Conservation (phyloP, 257 asterid genomes). For the Fraxinus excelsior region DNA sequence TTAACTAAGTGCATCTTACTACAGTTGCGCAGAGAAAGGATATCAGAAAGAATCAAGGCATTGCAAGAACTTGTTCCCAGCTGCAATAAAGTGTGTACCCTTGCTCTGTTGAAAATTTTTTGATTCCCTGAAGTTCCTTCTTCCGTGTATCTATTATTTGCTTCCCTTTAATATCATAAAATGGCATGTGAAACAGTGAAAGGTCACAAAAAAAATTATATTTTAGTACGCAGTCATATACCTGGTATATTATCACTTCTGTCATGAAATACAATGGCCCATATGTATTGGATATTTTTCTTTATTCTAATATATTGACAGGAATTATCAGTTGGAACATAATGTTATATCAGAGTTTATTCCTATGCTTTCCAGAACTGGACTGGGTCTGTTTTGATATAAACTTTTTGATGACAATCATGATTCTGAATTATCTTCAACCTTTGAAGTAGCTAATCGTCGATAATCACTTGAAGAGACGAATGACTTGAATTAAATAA, state of each 20-base stretch:
- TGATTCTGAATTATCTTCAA: slow-evolving; percentile 8
- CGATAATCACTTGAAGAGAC: neutral
- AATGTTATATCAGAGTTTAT: neutral
- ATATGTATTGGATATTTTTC: neutral
- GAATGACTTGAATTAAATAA: neutral
- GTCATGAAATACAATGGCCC: neutral
- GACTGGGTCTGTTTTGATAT: neutral
- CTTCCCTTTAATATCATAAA: neutral
- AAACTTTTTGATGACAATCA: neutral
- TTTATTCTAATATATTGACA: neutral
- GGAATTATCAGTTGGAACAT: neutral
- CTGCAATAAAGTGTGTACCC: slow-evolving; percentile 72
- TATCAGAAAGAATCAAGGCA: slow-evolving; percentile 88
- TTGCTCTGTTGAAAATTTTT: slow-evolving; percentile 8
- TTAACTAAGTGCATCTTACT: slow-evolving; percentile 27
- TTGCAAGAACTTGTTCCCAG: slow-evolving; percentile 93
- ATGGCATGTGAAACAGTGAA: neutral
- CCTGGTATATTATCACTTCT: neutral
- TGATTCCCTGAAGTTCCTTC: neutral
- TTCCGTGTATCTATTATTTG: neutral
- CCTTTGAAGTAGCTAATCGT: neutral
- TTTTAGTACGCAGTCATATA: slow-evolving; percentile 8
- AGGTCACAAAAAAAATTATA: neutral
- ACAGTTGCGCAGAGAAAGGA: slow-evolving; percentile 86
- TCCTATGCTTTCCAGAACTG: neutral